These are phyloP conservation scores for Starmera stellimalicola DNA, from an alignment of 1,139 yeast genomes.

Conservation along the genomic window DNA sequence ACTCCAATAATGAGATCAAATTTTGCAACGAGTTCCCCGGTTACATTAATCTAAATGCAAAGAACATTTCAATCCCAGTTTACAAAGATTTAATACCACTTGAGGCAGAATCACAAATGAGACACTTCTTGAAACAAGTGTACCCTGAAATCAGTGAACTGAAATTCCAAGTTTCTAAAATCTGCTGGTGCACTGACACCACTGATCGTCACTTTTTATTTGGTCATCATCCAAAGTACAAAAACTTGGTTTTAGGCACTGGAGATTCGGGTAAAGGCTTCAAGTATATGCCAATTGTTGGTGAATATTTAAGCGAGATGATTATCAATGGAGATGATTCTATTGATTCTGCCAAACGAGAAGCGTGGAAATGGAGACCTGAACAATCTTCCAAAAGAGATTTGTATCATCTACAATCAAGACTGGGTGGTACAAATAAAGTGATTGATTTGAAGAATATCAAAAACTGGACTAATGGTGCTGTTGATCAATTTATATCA, in stretches of 20 bases:
- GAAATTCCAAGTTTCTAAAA: constrained; percentile 24
- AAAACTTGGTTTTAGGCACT: constrained; percentile 24
- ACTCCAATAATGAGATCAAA: constrained; percentile 25
- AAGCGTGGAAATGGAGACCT: constrained; percentile 10
- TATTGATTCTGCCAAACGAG: constrained; percentile 6
- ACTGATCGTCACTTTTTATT: constrained; percentile 30
- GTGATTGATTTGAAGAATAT: constrained; percentile 19
- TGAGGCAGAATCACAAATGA: constrained; percentile 18
- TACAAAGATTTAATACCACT: constrained; percentile 20
- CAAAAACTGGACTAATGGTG: constrained; percentile 13
- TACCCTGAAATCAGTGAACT: constrained; percentile 28
- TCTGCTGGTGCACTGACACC: constrained; percentile 38
- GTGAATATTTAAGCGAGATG: constrained; percentile 22
- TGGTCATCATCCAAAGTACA: constrained; percentile 26
- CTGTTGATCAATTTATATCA: neutral
- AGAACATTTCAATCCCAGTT: constrained; percentile 12
- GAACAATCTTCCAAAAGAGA: constrained; percentile 9
- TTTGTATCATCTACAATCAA: constrained; percentile 13
- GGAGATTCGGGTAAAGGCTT: constrained; percentile 35
- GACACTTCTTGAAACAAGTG: constrained; percentile 20
- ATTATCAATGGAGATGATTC: constrained; percentile 10
- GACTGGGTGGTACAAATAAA: constrained; percentile 20
- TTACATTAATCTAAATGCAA: constrained; percentile 17
- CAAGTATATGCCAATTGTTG: constrained; percentile 29
- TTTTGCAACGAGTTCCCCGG: constrained; percentile 29